Evolutionary conservation across 805 yeast species (phyloP).

Genomic region (Suhomyces faveliae): DNA sequence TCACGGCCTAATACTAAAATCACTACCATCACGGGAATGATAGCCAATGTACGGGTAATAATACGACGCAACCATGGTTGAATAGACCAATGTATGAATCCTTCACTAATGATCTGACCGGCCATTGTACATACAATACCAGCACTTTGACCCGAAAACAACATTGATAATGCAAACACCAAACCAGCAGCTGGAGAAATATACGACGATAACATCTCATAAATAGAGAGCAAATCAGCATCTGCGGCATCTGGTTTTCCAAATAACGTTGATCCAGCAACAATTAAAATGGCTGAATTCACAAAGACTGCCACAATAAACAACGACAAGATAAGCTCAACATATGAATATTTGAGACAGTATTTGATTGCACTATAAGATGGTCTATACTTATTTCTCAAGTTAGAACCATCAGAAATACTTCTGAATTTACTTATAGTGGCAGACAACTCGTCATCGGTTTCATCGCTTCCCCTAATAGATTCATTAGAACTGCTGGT

Average conservation of each 20-base stretch:
- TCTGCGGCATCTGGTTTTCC: conserved; percentile 46
- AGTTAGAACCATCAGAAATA: conserved; percentile 29
- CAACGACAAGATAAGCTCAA: conserved; percentile 40
- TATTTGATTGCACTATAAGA: conserved; percentile 42
- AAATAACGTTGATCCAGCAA: conserved; percentile 41
- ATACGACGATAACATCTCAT: conserved; percentile 42
- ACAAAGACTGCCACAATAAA: conserved; percentile 45
- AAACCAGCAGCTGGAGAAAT: conserved; percentile 46
- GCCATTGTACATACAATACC: conserved; percentile 51
- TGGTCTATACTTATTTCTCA: conserved; percentile 37
- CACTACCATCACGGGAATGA: conserved; percentile 40
- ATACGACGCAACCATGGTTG: conserved; percentile 45
- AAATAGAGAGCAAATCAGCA: conserved; percentile 45
- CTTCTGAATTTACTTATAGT: conserved; percentile 19
- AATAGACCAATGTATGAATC: conserved; percentile 45
- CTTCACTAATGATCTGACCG: conserved; percentile 46
- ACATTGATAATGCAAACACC: conserved; percentile 45
- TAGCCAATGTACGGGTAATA: conserved; percentile 41
- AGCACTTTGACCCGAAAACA: conserved; percentile 47
- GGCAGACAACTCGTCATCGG: conserved; percentile 10
- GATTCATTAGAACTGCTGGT: background rate
- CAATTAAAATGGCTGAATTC: conserved; percentile 45
- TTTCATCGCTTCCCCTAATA: background rate
- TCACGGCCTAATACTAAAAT: conserved; percentile 40
- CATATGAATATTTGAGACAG: conserved; percentile 40